Evolutionary conservation across 2,329 filamentous ascomycete species (phyloP), one percentile per base, ranked within the genome.

Genomic region (Neocatenulostroma microsporum): DNA sequence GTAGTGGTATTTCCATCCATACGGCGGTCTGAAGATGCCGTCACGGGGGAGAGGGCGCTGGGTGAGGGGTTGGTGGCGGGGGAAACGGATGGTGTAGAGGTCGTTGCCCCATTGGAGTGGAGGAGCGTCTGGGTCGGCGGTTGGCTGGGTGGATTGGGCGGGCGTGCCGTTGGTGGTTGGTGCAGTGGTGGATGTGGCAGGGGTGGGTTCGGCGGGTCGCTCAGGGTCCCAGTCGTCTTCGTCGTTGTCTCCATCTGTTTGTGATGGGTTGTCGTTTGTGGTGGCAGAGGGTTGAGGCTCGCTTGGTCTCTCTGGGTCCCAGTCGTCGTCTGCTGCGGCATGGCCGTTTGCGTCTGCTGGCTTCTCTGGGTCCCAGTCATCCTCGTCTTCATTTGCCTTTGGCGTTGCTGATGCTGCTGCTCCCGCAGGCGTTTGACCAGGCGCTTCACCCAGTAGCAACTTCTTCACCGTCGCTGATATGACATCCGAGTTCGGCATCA

Each of bases 1-100:
- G 68, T 94, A 98, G 56, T 79, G 94, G 66, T 98, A 98, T 62
- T 91, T 94, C 88, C 91, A 96, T 33, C 89, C 91, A 57, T 87
- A 96, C 0, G 91, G 86, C 4, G 91, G 91, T 4, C 91, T 80
- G 66, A 98, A 98, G 21, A 91, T 73, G 36, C 91, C 91, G 57
- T 95, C 86, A 14, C 78, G 72, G 4, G 88, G 86, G 0, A 61
- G 41, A 12, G 53, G 47, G 27, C 51, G 49, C 11, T 41, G 35
- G 20, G 46, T 44, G 8, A 55, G 38, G 23, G 51, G 43, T 41
- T 57, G 55, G 55, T 81, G 73, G 15, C 82, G 82, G 0, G 86
- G 84, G 55, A 98, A 96, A 32, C 83, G 79, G 35, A 98, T 87
- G 14, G 79, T 78, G 62, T 96, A 98, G 57, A 96, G 86, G 44